Base-by-base conservation (phyloP, 139 green algal species). In the Chlorella ohadii region DNA sequence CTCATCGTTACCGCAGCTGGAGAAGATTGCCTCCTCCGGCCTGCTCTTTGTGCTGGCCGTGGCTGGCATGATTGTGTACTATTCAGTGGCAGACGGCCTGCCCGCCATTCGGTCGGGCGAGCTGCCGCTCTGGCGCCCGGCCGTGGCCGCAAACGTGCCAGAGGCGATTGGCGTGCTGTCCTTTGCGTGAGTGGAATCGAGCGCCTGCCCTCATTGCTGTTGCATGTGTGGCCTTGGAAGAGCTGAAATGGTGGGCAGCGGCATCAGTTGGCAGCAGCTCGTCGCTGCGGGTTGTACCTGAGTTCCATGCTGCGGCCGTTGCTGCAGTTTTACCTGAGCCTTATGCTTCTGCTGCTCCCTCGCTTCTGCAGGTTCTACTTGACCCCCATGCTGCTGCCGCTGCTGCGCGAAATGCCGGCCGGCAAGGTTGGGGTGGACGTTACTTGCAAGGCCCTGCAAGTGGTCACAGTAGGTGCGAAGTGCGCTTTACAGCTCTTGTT, bases 41-140 rank as follows among this genome's bases (percentile, higher is more conserved):
- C 87, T 96, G 59, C 75, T 85, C 15, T 87, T 97, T 33, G 89
- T 97, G 3, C 47, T 91, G 1, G 83, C 77, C 0, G 84, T 97
- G 2, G 84, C 91, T 2, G 83, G 12, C 15, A 80, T 97, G 7
- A 78, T 95, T 33, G 68, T 88, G 3, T 55, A 63, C 28, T 51
- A 83, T 1, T 67, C 89, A 1, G 27, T 75, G 4, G 31, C 61
- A 0, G 66, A 74, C 31, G 90, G 91, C 68, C 92, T 97, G 61
- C 94, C 94, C 3, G 94, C 93, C 20, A 86, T 97, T 0, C 20
- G 31, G 1, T 44, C 28, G 22, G 93, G 94, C 0, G 90, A 96
- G 81, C 86, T 97, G 75, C 89, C 91, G 33, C 59, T 96, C 4
- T 90, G 76, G 61, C 27, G 38, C 55, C 70, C 81, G 55, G 66